These are phyloP conservation scores for Candida xiaguanensis DNA, from an alignment of 805 yeast genomes.

Conservation along the genomic window DNA sequence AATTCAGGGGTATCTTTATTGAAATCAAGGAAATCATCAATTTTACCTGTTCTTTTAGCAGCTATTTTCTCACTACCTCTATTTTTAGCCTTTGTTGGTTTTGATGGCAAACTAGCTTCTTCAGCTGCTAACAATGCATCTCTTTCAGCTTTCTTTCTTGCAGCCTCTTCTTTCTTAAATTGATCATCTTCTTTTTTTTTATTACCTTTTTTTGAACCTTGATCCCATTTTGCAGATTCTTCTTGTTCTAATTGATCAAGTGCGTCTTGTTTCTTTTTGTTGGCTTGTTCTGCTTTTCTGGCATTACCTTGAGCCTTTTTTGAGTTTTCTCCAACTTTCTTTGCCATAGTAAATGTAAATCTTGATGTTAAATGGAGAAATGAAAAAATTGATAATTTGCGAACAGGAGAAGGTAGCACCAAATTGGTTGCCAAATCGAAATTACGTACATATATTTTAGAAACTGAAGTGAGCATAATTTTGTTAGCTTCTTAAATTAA, in stretches of 20 bases:
- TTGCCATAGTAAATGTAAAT: constrained; percentile 39
- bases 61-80: constrained; percentile 71
- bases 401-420: constrained; percentile 2
- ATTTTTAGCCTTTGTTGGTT: constrained; percentile 49
- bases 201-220: constrained; percentile 66
- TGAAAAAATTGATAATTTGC: constrained; percentile 2
- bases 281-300: constrained; percentile 61
- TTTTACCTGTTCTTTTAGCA: constrained; percentile 53
- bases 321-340: constrained; percentile 45
- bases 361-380: not conserved
- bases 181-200: constrained; percentile 68
- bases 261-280: constrained; percentile 52
- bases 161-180: constrained; percentile 71
- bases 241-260: constrained; percentile 43
- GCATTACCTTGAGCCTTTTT: constrained; percentile 65
- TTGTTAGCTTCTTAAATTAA: too few species aligned
- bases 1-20: constrained; percentile 49
- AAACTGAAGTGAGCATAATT: too few species aligned
- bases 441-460: too few species aligned
- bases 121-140: constrained; percentile 64
- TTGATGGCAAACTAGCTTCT: constrained; percentile 59
- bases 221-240: constrained; percentile 65
- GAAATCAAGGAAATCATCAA: constrained; percentile 63
- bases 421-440: too few species aligned
- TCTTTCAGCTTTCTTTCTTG: constrained; percentile 77